Base-by-base conservation (phyloP, 2,329 filamentous ascomycete genomes). In the Ophidiomyces ophidiicola region DNA sequence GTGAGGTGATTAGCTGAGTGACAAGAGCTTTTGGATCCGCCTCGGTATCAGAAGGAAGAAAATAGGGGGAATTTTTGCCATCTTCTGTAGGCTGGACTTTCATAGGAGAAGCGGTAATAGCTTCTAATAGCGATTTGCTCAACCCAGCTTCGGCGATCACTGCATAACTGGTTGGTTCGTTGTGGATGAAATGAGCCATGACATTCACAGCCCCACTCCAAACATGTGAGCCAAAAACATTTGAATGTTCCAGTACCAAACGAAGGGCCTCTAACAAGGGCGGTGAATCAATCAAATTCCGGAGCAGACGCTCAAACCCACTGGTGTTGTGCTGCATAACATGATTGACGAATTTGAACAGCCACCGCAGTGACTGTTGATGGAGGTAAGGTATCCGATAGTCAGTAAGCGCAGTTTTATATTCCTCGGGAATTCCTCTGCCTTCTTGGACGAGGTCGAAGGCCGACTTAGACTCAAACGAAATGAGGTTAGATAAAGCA, bases 191-290 rank as follows among this genome's bases (percentile, higher is more conserved):
- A 51, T 85, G 88, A 54, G 84, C 90, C 36, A 98, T 68, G 41
- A 94, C 88, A 39, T 80, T 87, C 45, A 94, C 84, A 5, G 86
- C 82, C 56, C 87, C 87, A 34, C 86, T 94, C 90, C 90, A 99
- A 4, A 96, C 85, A 43, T 90, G 80, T 2, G 88, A 90, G 8
- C 90, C 90, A 56, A 87, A 99, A 25, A 78, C 69, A 37, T 69
- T 69, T 25, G 82, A 79, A 51, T 93, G 81, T 46, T 80, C 77
- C 46, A 94, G 81, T 32, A 98, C 83, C 25, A 78, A 71, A 39
- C 83, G 78, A 36, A 99, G 70, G 42, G 82, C 84, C 15, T 69
- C 72, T 32, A 98, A 70, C 32, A 98, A 69, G 44, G 82, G 81
- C 17, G 87, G 82, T 31, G 90, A 94, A 59, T 98, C 92, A 33